These are phyloP conservation scores for Plasmodiophora brassicae DNA, from an alignment of 208 protist species.

Conservation along the genomic window DNA sequence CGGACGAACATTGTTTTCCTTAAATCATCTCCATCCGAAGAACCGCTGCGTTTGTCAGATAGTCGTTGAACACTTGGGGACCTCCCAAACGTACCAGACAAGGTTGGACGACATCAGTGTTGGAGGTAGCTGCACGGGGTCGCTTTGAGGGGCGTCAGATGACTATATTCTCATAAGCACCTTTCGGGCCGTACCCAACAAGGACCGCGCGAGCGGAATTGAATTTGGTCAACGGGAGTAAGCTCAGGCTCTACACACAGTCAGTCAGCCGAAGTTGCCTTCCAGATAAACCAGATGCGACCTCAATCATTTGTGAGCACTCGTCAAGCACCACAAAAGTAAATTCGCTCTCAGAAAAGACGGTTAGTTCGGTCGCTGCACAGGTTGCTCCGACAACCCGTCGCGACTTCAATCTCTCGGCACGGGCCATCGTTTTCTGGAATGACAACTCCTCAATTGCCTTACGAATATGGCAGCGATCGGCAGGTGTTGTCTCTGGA, in stretches of 20 bases:
- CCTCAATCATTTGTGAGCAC: slow-evolving; percentile 15
- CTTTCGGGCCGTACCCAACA: no score
- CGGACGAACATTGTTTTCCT: neutral
- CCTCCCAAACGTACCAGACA: no score
- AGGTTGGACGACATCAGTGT: no score
- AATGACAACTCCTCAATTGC: neutral
- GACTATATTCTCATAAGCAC: neutral
- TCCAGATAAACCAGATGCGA: neutral
- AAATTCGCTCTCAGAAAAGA: neutral
- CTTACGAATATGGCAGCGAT: neutral
- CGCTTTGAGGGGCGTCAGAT: neutral
- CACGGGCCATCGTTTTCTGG: neutral
- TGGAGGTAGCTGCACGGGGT: slow-evolving; percentile 7
- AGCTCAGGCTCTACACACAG: neutral
- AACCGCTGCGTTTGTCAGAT: no score
- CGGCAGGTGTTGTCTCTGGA: neutral
- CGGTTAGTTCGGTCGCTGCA: neutral
- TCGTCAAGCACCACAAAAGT: neutral
- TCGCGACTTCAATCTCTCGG: neutral
- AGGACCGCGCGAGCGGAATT: neutral
- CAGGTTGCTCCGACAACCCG: neutral
- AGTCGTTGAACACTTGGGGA: no score
- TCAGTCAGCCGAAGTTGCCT: neutral
- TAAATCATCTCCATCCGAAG: neutral
- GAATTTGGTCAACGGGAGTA: slow-evolving; percentile 17